Percentiles rank a stretch among this genome's conserved stretches.
Conservation (phyloP, 2,329 filamentous ascomycete genomes). For the Fusarium miscanthi region DNA sequence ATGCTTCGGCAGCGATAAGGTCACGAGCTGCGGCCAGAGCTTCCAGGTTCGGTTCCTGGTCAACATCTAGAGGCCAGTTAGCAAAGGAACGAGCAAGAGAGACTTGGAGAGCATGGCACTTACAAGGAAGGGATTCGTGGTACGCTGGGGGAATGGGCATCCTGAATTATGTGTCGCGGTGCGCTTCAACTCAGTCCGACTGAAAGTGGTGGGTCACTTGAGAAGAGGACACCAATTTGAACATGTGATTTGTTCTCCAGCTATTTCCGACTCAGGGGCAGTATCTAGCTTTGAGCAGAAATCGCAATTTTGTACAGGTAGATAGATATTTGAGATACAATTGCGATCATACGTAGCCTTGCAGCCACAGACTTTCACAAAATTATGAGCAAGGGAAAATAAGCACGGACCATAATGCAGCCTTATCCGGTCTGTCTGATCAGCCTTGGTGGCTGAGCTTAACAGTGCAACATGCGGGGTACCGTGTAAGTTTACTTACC, state of each 20-base stretch:
- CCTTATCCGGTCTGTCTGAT: conserved; percentile 6
- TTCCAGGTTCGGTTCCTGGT: conserved; percentile 72
- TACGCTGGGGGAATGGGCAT: conserved; percentile 55
- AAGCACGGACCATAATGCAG: conserved; percentile 32
- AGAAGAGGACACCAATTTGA: not conserved
- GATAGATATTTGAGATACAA: not conserved
- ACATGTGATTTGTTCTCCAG: too few relatives aligned
- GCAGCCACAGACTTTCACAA: conserved; percentile 16
- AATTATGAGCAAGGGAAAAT: not conserved
- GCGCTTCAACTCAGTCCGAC: not conserved
- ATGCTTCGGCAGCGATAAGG: conserved; percentile 75
- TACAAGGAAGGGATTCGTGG: conserved; percentile 86
- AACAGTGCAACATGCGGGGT: not conserved
- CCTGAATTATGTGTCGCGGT: conserved; percentile 17
- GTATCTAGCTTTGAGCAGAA: not conserved
- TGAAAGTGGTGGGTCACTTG: not conserved
- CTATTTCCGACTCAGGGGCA: not conserved
- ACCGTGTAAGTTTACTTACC: conserved; percentile 5
- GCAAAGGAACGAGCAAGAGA: conserved; percentile 3
- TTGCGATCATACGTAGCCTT: conserved; percentile 11
- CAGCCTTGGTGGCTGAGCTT: conserved; percentile 37
- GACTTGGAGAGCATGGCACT: conserved; percentile 40
- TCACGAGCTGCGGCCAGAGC: conserved; percentile 74
- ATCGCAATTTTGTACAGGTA: not conserved
- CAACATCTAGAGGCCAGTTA: conserved; percentile 73